A percentile compares a stretch with the other conserved stretches of the same genome.
These are phyloP conservation scores for Colletotrichum sp. DNA, from an alignment of 2,329 filamentous ascomycete genomes.

Conservation along the genomic window DNA sequence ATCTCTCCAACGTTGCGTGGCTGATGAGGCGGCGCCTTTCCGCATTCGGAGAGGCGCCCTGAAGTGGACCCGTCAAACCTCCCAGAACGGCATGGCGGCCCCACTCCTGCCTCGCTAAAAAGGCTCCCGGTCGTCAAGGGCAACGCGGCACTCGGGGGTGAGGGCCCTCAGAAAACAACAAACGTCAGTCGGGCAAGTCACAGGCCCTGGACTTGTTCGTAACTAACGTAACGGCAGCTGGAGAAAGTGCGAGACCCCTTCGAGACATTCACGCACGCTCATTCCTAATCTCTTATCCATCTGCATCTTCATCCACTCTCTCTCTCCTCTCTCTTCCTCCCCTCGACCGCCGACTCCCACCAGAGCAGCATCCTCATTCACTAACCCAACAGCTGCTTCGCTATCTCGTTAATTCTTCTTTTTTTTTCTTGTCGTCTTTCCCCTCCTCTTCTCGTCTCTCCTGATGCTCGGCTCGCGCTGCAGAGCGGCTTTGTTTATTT, in stretches of 20 bases:
- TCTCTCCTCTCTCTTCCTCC: not conserved
- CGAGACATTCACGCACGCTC: constrained; percentile 1
- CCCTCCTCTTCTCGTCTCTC: not conserved
- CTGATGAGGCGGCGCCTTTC: not conserved
- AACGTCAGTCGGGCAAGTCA: constrained; percentile 17
- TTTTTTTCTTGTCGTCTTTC: not conserved
- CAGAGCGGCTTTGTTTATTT: constrained; percentile 22
- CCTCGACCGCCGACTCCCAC: not conserved
- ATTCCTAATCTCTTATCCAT: constrained; percentile 19
- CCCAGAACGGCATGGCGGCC: not conserved
- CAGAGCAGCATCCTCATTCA: not conserved
- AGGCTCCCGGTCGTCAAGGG: constrained; percentile 21
- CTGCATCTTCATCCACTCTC: constrained; percentile 12
- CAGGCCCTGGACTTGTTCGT: not conserved
- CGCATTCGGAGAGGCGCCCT: not conserved
- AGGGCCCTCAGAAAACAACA: constrained; percentile 18
- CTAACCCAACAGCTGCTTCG: constrained; percentile 11
- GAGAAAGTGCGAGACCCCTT: not conserved
- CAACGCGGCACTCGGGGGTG: constrained; percentile 5
- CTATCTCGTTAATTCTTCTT: not conserved
- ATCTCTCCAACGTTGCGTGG: not conserved
- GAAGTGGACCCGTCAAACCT: too few relatives aligned
- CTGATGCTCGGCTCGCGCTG: constrained; percentile 18
- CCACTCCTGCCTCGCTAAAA: constrained; percentile 13
- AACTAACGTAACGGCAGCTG: not conserved